Base-by-base conservation (phyloP, 805 yeast genomes). In the fission yeast (Schizosaccharomyces pombe) region DNA sequence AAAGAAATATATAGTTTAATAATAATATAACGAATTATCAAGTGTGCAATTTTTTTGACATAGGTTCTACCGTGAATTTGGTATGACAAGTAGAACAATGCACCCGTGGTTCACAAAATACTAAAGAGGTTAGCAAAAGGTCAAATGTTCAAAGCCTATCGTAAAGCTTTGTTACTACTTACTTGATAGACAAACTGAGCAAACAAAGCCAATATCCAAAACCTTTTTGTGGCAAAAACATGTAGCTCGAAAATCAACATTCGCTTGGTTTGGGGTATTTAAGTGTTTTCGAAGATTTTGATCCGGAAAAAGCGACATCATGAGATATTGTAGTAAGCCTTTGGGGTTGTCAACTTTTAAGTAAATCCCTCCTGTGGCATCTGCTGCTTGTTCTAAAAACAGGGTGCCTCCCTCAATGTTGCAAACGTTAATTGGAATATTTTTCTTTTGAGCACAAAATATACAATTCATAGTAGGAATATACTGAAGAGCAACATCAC, bases 391-490 rank as follows among this genome's bases (percentile, higher is more conserved):
- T 64, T 91, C 97, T 57, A 91, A 68, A 63, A 86, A 89, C 2
- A 93, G 82, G 1, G 93, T 79, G 58, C 77, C 77, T 1, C 28
- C 31, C 5, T 60, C 60, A 30, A 91, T 69, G 62, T 87, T 86
- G 57, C 94, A 89, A 11, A 87, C 87, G 65, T 91, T 97, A 24
- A 91, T 78, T 1, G 95, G 82, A 16, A 87, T 77, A 60, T 79
- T 80, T 60, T 82, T 75, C 65, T 87, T 89, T 60, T 91, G 95
- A 0, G 97, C 95, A 0, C 96, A 89, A 68, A 91, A 91, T 31
- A 91, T 89, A 57, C 91, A 75, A 66, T 91, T 91, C 97, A 91
- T 91, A 47, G 85, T 79, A 3, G 96, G 83, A 47, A 89, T 84
- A 65, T 91, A 93, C 56, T 84, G 85, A 54, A 85, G 70, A 4